phyloP scores from a whole-genome alignment of 768 basidiomycete species.

The Lactarius sanguifluus region DNA sequence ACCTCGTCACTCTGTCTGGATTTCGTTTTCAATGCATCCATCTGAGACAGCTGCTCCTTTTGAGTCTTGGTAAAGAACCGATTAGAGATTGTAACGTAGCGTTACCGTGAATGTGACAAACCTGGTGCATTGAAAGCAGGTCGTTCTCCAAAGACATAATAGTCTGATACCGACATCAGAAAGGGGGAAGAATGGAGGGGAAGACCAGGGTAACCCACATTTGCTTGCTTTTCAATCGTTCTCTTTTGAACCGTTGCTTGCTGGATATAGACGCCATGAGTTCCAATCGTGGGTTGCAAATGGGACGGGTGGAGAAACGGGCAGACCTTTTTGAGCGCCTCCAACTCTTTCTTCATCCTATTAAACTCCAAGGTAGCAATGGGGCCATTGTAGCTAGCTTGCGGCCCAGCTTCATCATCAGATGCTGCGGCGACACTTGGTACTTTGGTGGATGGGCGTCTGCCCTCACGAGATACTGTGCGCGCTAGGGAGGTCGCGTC shows the following conservation, averaged over 20 bases:
- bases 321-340: slow-evolving; percentile 49
- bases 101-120: slow-evolving; percentile 29
- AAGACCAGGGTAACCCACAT: slow-evolving; percentile 37
- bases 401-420: slow-evolving; percentile 21
- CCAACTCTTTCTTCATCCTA: slow-evolving; percentile 58
- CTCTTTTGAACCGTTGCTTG: slow-evolving; percentile 50
- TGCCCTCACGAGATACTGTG: slow-evolving; percentile 19
- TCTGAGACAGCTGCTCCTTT: slow-evolving; percentile 47
- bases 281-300: background rate
- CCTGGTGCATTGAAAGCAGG: slow-evolving; percentile 41
- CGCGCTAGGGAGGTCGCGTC: slow-evolving; percentile 7
- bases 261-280: slow-evolving; percentile 30
- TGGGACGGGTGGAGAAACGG: background rate
- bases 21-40: slow-evolving; percentile 48
- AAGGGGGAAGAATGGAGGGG: background rate
- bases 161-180: slow-evolving; percentile 37
- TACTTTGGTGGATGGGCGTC: slow-evolving; percentile 4
- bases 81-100: slow-evolving; percentile 3
- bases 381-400: slow-evolving; percentile 37
- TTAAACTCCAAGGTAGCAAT: slow-evolving; percentile 50
- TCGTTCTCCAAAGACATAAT: slow-evolving; percentile 54
- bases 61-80: slow-evolving; percentile 37
- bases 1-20: slow-evolving; percentile 60
- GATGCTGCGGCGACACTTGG: slow-evolving; percentile 4
- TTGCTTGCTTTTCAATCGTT: slow-evolving; percentile 51